Percentiles rank a stretch among this genome's conserved stretches.
phyloP scores from a whole-genome alignment of 2,329 filamentous ascomycete species.

The Xylaria sp. region DNA sequence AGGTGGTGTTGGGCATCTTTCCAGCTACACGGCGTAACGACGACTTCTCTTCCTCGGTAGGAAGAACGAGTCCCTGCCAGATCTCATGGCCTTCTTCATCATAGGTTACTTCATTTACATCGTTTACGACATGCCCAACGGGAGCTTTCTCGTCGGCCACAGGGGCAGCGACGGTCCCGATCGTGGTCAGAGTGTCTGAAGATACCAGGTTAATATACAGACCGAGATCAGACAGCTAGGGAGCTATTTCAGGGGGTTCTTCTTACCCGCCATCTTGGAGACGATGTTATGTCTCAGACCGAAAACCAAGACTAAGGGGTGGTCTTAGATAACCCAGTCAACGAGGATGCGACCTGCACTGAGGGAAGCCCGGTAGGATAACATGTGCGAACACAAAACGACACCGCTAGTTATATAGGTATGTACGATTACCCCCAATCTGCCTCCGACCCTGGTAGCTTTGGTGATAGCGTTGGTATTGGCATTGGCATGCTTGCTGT shows the following conservation, averaged over 20 bases:
- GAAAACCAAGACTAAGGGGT: constrained; percentile 19
- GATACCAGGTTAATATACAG: constrained; percentile 20
- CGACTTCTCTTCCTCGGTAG: constrained; percentile 59
- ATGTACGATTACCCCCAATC: background rate
- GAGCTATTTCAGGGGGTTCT: background rate
- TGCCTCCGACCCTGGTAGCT: background rate
- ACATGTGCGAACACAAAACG: constrained; percentile 13
- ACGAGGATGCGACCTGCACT: constrained; percentile 24
- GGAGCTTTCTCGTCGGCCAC: constrained; percentile 29
- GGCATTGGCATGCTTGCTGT: constrained; percentile 18
- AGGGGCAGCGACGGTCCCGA: constrained; percentile 29
- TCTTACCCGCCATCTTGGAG: constrained; percentile 36
- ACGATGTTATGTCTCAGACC: constrained; percentile 27
- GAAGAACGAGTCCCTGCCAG: constrained; percentile 50
- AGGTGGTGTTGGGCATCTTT: constrained; percentile 56
- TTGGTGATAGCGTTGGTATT: constrained; percentile 20
- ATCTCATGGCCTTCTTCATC: constrained; percentile 46
- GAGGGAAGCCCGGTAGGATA: constrained; percentile 11
- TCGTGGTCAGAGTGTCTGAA: constrained; percentile 31
- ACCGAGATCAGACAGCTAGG: background rate
- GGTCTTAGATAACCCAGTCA: constrained; percentile 12
- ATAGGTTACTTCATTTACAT: constrained; percentile 18
- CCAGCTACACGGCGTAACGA: constrained; percentile 61
- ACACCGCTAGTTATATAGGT: constrained; percentile 30
- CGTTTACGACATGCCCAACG: background rate